Conservation (phyloP, 208 protist genomes). For the Herpetomonas tarakana region DNA sequence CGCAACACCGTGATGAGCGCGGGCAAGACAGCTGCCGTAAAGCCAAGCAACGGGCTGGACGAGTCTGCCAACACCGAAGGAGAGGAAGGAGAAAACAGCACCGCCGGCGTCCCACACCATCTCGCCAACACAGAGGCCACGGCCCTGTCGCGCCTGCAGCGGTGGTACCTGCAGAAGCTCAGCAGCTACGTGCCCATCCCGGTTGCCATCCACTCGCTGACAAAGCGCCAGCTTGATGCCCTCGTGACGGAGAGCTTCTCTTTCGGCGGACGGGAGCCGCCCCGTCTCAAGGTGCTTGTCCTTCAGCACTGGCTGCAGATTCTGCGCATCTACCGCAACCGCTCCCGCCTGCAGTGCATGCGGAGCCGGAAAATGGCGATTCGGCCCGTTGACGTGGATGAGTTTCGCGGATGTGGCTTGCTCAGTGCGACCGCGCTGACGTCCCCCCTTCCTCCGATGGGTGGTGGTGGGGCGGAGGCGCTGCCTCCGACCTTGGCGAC, state of each 20-base stretch:
- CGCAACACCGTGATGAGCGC: neutral
- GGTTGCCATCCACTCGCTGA: conserved; percentile 62
- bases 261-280: conserved; percentile 27
- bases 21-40: neutral
- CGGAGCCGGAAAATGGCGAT: conserved; percentile 6
- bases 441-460: too few species aligned
- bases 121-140: neutral
- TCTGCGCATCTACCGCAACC: conserved; percentile 23
- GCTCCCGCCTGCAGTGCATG: conserved; percentile 14
- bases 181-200: conserved; percentile 38
- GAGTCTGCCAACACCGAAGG: neutral
- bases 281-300: conserved; percentile 50
- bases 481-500: too few species aligned
- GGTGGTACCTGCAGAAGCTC: conserved; percentile 13
- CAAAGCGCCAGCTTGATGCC: conserved; percentile 46
- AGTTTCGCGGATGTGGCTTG: conserved; percentile 15
- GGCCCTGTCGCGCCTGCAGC: conserved; percentile 9
- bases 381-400: conserved; percentile 1
- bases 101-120: neutral
- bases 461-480: too few species aligned
- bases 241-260: conserved; percentile 60
- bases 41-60: neutral
- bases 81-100: neutral
- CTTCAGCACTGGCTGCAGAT: conserved; percentile 55
- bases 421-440: neutral